Evolutionary conservation across 2,329 filamentous ascomycete species (phyloP).

Genomic region (Ophiostoma triangulosporum): DNA sequence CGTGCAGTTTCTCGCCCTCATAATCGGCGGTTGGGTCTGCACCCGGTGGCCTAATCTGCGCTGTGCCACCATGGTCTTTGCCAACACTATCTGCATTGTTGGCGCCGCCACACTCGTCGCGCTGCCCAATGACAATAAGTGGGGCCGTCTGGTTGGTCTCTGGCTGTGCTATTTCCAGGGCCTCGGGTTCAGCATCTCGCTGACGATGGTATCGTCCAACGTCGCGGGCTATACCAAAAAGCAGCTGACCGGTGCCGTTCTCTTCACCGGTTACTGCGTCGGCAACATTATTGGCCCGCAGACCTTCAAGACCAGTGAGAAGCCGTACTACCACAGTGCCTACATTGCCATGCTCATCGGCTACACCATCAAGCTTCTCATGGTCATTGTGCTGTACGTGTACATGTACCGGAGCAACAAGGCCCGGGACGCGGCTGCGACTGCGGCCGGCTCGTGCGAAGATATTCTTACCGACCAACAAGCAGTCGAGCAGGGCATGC

Average conservation of each 20-base stretch:
- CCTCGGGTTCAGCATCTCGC: conserved; percentile 33
- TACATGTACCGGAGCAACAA: conserved; percentile 44
- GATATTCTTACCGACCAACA: not conserved
- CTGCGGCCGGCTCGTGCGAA: conserved; percentile 21
- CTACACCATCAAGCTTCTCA: conserved; percentile 36
- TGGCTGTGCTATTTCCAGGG: conserved; percentile 28
- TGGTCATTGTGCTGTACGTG: conserved; percentile 35
- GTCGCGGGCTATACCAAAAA: conserved; percentile 43
- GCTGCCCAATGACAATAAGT: conserved; percentile 30
- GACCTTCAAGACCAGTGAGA: conserved; percentile 36
- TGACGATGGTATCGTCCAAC: conserved; percentile 40
- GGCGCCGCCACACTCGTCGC: conserved; percentile 38
- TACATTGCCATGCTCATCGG: conserved; percentile 42
- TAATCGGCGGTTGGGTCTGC: conserved; percentile 37
- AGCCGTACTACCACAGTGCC: conserved; percentile 34
- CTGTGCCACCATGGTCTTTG: conserved; percentile 40
- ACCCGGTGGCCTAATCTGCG: conserved; percentile 38
- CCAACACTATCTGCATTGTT: conserved; percentile 40
- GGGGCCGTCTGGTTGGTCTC: conserved; percentile 41
- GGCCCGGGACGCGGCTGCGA: conserved; percentile 33
- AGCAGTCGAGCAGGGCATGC: conserved; percentile 10
- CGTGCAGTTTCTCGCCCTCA: conserved; percentile 39
- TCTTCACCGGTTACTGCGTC: conserved; percentile 40
- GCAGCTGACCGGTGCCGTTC: conserved; percentile 33
- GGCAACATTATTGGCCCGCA: conserved; percentile 41